Base-by-base conservation (phyloP, 2,329 filamentous ascomycete species). In the Curvularia eragrostidis region DNA sequence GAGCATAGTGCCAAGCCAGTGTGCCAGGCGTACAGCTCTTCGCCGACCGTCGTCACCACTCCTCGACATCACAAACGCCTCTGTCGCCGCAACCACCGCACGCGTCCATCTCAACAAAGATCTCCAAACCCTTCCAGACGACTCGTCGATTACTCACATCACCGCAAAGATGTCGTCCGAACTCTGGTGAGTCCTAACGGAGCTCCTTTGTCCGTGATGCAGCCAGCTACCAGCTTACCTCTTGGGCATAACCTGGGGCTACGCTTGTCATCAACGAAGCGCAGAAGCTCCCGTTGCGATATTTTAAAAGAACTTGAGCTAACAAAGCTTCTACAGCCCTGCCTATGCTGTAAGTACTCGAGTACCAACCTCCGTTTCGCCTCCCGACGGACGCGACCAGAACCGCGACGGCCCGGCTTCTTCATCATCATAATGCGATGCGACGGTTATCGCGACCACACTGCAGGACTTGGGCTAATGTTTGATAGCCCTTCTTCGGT, bases 321-420 rank as follows among this genome's bases (percentile, higher is more conserved):
- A 70, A 77, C 61, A 56, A 60, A 19, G 51, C 39, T 48, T 21
- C 36, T 77, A 64, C 74, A 99, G 94, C 85, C 94, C 94, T 83
- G 94, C 96, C 77, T 99, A 98, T 85, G 92, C 95, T 87, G 95
- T 98, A 88, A 92, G 94, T 97, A 75, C 48, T 52, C 69, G 52
- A 61, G 34, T 52, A 61, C 48, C 59, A 54, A 55, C 41, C 51
- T 59, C 51, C 55, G 54, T 62, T 55, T 66, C 65, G 64, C 63
- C 68, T 66, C 66, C 62, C 64, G 52, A 57, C 62, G 50, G 52
- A 57, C 62, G 52, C 51, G 51, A 61, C 63, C 63, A 62, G 60
- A 66, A 56, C 56, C 62, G 64, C 60, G 49, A 53, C 61, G 21
- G 52, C 50, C 50, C 58, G 42, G 48, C 57, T 54, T 48, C 59